Evolutionary conservation across 2,329 filamentous ascomycete genomes (phyloP).

Genomic region (Alternaria viburni): DNA sequence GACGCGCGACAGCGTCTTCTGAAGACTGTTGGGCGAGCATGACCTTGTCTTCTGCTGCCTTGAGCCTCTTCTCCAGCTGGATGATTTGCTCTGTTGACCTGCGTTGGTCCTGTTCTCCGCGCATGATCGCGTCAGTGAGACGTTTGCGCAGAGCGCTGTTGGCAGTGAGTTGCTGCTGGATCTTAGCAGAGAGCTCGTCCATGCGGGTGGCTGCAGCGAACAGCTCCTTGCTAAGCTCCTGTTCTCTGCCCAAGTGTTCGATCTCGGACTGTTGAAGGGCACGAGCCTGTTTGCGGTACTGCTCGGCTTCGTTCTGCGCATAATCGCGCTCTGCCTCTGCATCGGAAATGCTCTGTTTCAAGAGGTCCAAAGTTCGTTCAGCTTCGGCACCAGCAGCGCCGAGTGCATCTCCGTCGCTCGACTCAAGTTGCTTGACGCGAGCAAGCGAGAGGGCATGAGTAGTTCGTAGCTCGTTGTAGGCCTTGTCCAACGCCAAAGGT

Average conservation of each 20-base stretch:
- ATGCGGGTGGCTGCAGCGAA: conserved; percentile 76
- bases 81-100: conserved; percentile 82
- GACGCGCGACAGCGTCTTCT: conserved; percentile 80
- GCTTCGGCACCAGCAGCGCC: conserved; percentile 57
- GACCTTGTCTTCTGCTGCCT: conserved; percentile 81
- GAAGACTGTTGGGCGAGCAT: conserved; percentile 82
- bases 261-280: conserved; percentile 64
- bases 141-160: conserved; percentile 79
- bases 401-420: conserved; percentile 52
- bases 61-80: conserved; percentile 80
- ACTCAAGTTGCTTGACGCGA: conserved; percentile 70
- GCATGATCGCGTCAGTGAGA: conserved; percentile 77
- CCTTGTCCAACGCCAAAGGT: conserved; percentile 73
- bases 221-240: conserved; percentile 71
- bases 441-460: conserved; percentile 71
- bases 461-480: conserved; percentile 77
- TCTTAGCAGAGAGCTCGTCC: conserved; percentile 78
- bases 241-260: conserved; percentile 64
- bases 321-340: conserved; percentile 75
- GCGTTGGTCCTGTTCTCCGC: conserved; percentile 84
- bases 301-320: conserved; percentile 69
- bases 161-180: conserved; percentile 77
- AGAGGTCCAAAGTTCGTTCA: conserved; percentile 65
- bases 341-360: conserved; percentile 72
- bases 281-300: conserved; percentile 68